Base-by-base conservation (phyloP, 352 stramenopile genomes). In the Pythium rhizo-oryzae region DNA sequence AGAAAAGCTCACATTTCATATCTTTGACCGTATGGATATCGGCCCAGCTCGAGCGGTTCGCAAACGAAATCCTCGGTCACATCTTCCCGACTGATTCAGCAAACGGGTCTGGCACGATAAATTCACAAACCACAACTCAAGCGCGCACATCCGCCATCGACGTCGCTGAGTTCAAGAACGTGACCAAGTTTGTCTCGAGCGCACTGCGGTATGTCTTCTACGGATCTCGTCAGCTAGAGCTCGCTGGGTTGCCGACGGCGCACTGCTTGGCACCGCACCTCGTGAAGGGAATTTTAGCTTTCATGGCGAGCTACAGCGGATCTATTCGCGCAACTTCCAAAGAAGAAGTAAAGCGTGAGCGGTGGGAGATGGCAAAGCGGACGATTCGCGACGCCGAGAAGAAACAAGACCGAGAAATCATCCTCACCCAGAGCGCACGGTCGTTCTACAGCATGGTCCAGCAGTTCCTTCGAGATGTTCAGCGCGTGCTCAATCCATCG, bases 11-110 rank as follows among this genome's bases (percentile, higher is more conserved):
- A 8, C 84, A 91, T 53, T 95, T 95, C 49, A 85, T 92, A 30
- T 77, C 87, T 16, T 74, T 95, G 25, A 92, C 85, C 0, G 81
- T 90, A 19, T 95, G 87, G 87, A 93, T 95, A 62, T 91, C 84
- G 18, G 79, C 82, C 5, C 84, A 95, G 58, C 60, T 95, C 21
- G 79, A 92, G 43, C 81, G 84, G 23, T 95, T 95, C 67, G 85
- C 87, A 3, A 82, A 67, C 49, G 84, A 93, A 65, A 77, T 95
- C 30, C 78, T 82, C 2, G 83, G 80, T 21, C 87, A 95, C 52
- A 90, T 93, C 33, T 95, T 95, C 59, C 59, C 58, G 0, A 59
- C 43, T 24, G 65, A 71, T 47, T 54, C 59, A 11, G 39, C 23
- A 16, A 47, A 47, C 15, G 41, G 41, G 1, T 44, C 21, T 8